Evolutionary conservation across 257 asterid genomes (phyloP), one percentile per base, ranked within the genome.

Genomic region (Eustoma russellianum): DNA sequence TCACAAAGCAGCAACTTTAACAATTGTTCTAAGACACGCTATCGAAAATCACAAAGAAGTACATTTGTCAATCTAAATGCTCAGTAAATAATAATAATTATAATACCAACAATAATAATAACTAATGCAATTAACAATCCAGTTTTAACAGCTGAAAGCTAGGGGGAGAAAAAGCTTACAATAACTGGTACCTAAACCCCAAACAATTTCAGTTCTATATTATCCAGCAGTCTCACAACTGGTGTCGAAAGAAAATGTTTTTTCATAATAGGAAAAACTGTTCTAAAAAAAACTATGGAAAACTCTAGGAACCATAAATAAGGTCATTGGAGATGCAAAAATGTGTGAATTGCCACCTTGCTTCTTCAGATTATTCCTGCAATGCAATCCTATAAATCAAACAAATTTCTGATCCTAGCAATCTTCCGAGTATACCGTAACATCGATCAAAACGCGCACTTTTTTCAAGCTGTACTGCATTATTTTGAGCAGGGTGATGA

Each of bases 371-470:
- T 56, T 64, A 50, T 50, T 64, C 14, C 55, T n/a, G n/a, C n/a
- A n/a, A n/a, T 64, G 59, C 56, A 33, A 64, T 17, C 41, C 59
- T 50, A 50, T 50, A 14, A 43, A 55, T 17, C 19, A 15, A 64
- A 49, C 58, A 13, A 49, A 49, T 35, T 56, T 59, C 69, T 56
- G 56, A 41, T 14, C 5, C 63, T 40, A 28, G 10, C 45, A 33
- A 33, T 33, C 30, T 5, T 35, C 28, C 17, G 14, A 14, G 46
- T 15, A 7, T 6, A 7, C 34, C 9, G 14, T 10, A n/a, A 40
- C 49, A 13, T 10, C 17, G 19, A 17, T 56, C 35, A 17, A 53
- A 45, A 28, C 16, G 30, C 38, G 19, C 44, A 19, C 41, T 24
- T 13, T 17, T 34, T 18, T 44, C 76, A 7, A 15, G 38, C 34